Percentiles rank a stretch among this genome's conserved stretches.
Evolutionary conservation across 83 land plant species (phyloP).

Genomic region (Isoetes engelmannii): DNA sequence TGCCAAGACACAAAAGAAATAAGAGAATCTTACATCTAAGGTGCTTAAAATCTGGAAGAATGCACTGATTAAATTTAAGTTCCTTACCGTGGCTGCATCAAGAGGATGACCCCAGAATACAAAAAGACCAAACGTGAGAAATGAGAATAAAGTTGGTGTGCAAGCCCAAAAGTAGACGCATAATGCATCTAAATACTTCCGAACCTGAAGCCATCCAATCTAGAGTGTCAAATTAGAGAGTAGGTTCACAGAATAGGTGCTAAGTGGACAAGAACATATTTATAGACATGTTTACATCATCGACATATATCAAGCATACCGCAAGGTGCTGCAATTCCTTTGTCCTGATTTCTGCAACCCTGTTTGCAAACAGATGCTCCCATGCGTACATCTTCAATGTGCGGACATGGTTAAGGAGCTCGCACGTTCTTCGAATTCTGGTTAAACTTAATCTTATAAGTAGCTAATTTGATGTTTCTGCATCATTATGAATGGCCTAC

Average conservation of each 20-base stretch:
- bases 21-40: neutral
- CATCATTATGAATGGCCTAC: too few relatives aligned
- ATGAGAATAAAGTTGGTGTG: constrained; percentile 83
- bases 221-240: constrained; percentile 2
- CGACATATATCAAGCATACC: constrained; percentile 32
- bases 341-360: constrained; percentile 58
- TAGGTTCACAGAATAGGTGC: neutral
- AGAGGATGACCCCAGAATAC: constrained; percentile 60
- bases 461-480: too few relatives aligned
- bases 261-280: neutral
- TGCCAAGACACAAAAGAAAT: constrained; percentile 16
- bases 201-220: constrained; percentile 39
- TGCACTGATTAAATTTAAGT: neutral
- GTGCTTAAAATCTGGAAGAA: neutral
- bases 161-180: constrained; percentile 99
- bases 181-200: constrained; percentile 95
- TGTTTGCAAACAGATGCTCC: constrained; percentile 59
- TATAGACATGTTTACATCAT: neutral
- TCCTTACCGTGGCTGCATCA: constrained; percentile 82
- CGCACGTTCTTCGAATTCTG: constrained; percentile 73
- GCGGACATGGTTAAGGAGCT: constrained; percentile 68
- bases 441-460: too few relatives aligned
- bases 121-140: constrained; percentile 81
- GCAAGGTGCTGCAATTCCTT: constrained; percentile 65
- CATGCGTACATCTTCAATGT: constrained; percentile 93